Base-by-base conservation (phyloP, 345 rosid genomes). In the Salix viminalis region DNA sequence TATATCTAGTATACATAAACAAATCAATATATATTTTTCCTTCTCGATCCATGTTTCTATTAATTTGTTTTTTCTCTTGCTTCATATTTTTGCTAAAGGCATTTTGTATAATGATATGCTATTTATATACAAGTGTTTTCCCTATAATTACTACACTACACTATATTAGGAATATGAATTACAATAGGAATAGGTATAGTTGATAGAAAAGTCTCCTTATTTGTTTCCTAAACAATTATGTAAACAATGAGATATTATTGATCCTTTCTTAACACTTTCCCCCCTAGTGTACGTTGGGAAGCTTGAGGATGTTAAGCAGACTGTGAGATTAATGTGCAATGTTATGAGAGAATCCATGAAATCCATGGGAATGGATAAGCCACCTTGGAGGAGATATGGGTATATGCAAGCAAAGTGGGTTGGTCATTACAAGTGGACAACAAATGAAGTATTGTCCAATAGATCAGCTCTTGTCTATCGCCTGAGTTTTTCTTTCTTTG, bases 401-500 rank as follows among this genome's bases (percentile, higher is more conserved):
- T 93, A 90, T 77, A 83, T 93, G 97, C 92, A 89, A 75, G 89
- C 90, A 21, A 96, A 93, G 77, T 93, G 99, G 98, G 87, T 87
- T 30, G 85, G 90, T 44, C 76, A 80, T 21, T 90, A 90, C 80
- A 91, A 88, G 82, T 84, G 98, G 64, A 93, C 94, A 13, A 80
- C 84, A 66, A 86, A 86, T 15, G 80, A 80, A 67, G 72, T 32
- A 4, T 4, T 32, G 34, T 32, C 34, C 34, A 32, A 32, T 32
- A 32, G 34, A 32, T 32, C 34, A 4, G 0, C 34, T 41, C 12
- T 41, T 41, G 44, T 41, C 44, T 41, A 41, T 41, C 44, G 44
- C 44, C 9, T 41, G 44, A 41, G 11, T 41, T 12, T 41, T 41
- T 41, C 44, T 41, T 41, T 41, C 44, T 41, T 41, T 2, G 12